These are phyloP conservation scores for Gastroboletus turbinatus DNA, from an alignment of 1,284 basidiomycete genomes.

Conservation along the genomic window DNA sequence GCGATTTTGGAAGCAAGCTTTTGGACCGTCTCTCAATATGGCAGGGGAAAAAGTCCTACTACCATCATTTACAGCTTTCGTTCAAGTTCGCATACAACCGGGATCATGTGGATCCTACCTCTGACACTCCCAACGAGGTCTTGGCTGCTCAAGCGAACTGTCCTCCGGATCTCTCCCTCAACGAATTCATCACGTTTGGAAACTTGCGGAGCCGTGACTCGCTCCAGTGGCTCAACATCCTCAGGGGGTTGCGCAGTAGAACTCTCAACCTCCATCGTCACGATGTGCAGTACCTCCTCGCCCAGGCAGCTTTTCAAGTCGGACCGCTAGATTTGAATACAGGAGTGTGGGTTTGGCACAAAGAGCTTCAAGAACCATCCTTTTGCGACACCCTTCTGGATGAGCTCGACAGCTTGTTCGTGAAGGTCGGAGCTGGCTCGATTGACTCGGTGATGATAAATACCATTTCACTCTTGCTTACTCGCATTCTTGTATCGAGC, in stretches of 20 bases:
- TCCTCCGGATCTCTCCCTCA: neutral
- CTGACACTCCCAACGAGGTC: neutral
- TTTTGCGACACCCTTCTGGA: constrained; percentile 37
- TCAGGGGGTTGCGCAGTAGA: neutral
- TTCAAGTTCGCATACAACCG: neutral
- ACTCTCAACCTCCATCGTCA: neutral
- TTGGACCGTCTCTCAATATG: neutral
- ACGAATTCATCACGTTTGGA: neutral
- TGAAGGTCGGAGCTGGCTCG: constrained; percentile 37
- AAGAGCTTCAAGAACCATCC: constrained; percentile 22
- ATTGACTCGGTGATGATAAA: constrained; percentile 35
- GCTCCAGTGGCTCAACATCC: neutral
- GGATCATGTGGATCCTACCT: neutral
- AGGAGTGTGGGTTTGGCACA: constrained; percentile 32
- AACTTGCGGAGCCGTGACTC: neutral
- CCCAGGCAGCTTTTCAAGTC: neutral
- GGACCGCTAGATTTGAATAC: constrained; percentile 3
- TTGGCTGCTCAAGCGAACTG: neutral
- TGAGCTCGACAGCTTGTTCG: constrained; percentile 32
- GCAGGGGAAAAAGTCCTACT: neutral
- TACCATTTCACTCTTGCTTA: constrained; percentile 35
- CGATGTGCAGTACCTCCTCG: neutral
- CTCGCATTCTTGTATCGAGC: constrained; percentile 35
- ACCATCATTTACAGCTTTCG: no score
- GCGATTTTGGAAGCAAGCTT: no score